Conservation (phyloP, 306 rosid species). For the Corylus heterophylla region DNA sequence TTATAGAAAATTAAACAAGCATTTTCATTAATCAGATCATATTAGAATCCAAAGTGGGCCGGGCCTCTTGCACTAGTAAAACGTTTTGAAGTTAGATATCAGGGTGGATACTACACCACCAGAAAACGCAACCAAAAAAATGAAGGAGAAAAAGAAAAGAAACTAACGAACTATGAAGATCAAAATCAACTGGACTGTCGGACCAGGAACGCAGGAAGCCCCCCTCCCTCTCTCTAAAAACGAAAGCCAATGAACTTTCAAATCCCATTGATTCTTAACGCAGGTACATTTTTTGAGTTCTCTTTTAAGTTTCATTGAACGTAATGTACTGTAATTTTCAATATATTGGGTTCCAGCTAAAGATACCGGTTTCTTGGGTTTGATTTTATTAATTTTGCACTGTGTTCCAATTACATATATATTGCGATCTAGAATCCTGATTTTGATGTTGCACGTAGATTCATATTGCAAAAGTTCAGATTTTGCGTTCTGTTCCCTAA, state of each 20-base stretch:
- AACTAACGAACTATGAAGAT: not conserved
- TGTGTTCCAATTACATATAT: not conserved
- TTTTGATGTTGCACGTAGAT: not conserved
- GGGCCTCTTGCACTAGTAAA: too few species aligned
- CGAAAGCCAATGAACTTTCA: not conserved
- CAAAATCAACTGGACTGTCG: not conserved
- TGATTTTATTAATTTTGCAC: not conserved
- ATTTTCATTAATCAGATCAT: too few species aligned
- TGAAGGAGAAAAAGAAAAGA: too few species aligned
- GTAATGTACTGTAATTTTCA: not conserved
- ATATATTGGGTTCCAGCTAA: not conserved
- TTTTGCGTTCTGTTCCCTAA: not conserved
- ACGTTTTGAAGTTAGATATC: too few species aligned
- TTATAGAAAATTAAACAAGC: too few species aligned
- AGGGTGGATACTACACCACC: too few species aligned
- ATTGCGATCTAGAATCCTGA: not conserved
- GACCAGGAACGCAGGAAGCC: not conserved
- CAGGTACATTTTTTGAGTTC: not conserved
- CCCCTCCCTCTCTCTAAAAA: not conserved
- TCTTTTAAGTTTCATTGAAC: not conserved
- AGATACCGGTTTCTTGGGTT: not conserved
- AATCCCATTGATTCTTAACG: not conserved
- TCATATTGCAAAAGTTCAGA: not conserved
- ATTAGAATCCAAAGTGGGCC: too few species aligned
- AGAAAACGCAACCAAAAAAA: too few species aligned